These are phyloP conservation scores for Phyllosticta paracitricarpa DNA, from an alignment of 2,329 filamentous ascomycete species.

Conservation along the genomic window DNA sequence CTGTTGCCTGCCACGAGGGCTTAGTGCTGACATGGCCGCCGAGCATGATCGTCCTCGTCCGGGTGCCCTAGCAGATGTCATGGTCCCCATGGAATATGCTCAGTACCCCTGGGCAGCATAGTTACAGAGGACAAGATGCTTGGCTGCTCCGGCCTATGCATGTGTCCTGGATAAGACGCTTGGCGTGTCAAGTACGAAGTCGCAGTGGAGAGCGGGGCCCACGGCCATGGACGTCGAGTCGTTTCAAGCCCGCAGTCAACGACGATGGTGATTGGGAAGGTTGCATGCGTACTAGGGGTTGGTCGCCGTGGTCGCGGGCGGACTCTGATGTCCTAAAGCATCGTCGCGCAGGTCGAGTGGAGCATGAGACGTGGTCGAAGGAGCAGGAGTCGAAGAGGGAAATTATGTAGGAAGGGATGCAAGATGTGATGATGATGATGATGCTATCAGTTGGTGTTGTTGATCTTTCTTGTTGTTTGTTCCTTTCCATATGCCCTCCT, in stretches of 20 bases:
- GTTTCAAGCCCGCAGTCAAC: neutral
- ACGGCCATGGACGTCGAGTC: neutral
- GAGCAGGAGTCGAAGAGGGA: neutral
- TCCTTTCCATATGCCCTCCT: too few species aligned
- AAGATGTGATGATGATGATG: neutral
- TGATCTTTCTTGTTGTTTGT: neutral
- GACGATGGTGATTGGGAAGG: neutral
- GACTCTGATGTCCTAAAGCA: neutral
- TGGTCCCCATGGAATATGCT: neutral
- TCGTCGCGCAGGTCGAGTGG: neutral
- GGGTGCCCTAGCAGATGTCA: neutral
- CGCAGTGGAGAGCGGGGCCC: neutral
- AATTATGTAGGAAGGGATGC: neutral
- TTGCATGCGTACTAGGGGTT: neutral
- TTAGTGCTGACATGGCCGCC: neutral
- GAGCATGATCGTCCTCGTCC: neutral
- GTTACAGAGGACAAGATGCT: neutral
- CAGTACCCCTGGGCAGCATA: neutral
- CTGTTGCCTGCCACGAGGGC: neutral
- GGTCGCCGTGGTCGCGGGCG: neutral
- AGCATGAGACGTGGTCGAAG: neutral
- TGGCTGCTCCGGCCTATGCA: neutral
- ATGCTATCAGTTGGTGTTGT: neutral
- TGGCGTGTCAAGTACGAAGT: neutral
- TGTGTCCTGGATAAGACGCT: neutral